Percentiles rank a stretch among this genome's conserved stretches.
phyloP scores from a whole-genome alignment of 768 basidiomycete species.

The Mycena latifolia region DNA sequence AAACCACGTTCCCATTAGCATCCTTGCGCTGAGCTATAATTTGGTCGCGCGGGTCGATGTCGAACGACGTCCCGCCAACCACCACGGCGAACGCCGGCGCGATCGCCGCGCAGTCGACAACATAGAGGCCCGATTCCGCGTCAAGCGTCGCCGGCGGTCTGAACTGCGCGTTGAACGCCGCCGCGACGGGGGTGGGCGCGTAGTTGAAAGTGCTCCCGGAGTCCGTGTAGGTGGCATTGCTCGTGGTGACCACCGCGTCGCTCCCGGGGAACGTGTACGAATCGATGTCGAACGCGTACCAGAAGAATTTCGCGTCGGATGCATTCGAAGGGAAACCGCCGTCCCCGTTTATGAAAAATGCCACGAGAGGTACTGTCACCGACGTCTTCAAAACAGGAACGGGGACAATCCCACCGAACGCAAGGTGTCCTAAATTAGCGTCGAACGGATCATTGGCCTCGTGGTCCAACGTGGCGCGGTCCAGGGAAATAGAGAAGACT shows the following conservation, averaged over 20 bases:
- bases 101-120: conserved; percentile 31
- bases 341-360: conserved; percentile 25
- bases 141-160: conserved; percentile 25
- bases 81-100: conserved; percentile 34
- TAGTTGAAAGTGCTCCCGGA: conserved; percentile 32
- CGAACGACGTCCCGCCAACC: conserved; percentile 32
- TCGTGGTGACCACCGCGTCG: conserved; percentile 8
- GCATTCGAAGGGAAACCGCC: conserved; percentile 19
- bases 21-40: conserved; percentile 20
- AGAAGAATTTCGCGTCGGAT: conserved; percentile 19
- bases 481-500: conserved; percentile 38
- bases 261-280: conserved; percentile 34
- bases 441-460: conserved; percentile 26
- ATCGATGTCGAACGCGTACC: conserved; percentile 35
- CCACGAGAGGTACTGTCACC: conserved; percentile 32
- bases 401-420: conserved; percentile 38
- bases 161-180: conserved; percentile 33
- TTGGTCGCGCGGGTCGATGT: conserved; percentile 31
- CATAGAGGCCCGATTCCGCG: conserved; percentile 19
- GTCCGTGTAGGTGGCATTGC: conserved; percentile 18
- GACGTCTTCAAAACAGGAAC: conserved; percentile 24
- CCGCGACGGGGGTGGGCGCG: conserved; percentile 33
- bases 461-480: conserved; percentile 30
- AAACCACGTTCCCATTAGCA: conserved; percentile 11
- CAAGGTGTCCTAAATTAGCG: conserved; percentile 32